Base-by-base conservation (phyloP, 768 basidiomycete species). In the Neoboletus subvelutipes region DNA sequence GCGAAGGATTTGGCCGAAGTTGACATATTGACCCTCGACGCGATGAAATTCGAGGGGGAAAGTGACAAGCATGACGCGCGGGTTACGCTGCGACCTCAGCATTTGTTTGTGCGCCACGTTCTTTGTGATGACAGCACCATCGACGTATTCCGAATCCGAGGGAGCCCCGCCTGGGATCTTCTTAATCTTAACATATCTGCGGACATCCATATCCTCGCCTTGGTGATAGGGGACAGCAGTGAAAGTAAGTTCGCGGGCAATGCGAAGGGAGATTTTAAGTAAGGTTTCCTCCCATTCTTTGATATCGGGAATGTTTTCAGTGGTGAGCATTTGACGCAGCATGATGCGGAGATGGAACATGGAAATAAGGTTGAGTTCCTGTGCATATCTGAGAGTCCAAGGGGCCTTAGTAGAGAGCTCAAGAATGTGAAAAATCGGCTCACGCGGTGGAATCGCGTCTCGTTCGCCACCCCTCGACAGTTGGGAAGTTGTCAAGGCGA, bases 71-170 rank as follows among this genome's bases (percentile, higher is more conserved):
- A 98, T 97, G 64, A 99, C 83, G 17, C 95, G 87, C 2, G 97
- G 94, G 66, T 94, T 93, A 46, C 81, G 79, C 60, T 93, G 83
- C 22, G 79, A 78, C 49, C 93, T 81, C 20, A 89, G 80, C 96
- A 99, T 98, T 61, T 86, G 83, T 73, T 98, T 98, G 73, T 98
- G 95, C 2, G 94, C 92, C 10, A 98, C 88, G 65, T 98, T 98
- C 80, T 99, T 98, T 18, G 96, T 95, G 66, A 98, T 97, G 55
- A 98, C 94, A 5, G 90, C 92, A 13, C 97, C 97, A 53, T 94
- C 90, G 45, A 99, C 92, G 69, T 94, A 98, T 76, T 99, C 97
- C 5, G 94, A 97, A 71, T 99, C 93, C 28, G 78, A 82, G 20
- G 96, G 94, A 37, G 83, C 78, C 5, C 97, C 97, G 24, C 97